These are phyloP conservation scores for Botrytis galanthina DNA, from an alignment of 2,329 filamentous ascomycete species.

Conservation along the genomic window DNA sequence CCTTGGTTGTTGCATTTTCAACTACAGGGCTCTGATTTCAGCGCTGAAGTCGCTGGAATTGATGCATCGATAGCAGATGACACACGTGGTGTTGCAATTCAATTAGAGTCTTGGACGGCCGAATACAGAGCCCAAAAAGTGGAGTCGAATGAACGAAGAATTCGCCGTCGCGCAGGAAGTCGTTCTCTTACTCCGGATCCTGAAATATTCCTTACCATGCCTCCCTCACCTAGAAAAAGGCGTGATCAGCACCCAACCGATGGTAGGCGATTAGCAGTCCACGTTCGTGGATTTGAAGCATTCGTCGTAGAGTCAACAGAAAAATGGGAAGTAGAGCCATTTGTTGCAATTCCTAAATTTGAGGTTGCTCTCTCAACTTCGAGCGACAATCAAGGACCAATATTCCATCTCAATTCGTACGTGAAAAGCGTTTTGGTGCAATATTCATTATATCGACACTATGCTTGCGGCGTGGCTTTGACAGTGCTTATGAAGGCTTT, in stretches of 20 bases:
- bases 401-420: constrained; percentile 83
- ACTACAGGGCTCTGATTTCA: constrained; percentile 84
- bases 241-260: constrained; percentile 57
- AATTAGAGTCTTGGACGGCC: constrained; percentile 81
- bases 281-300: constrained; percentile 80
- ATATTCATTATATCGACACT: constrained; percentile 93
- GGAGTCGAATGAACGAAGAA: constrained; percentile 59
- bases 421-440: constrained; percentile 77
- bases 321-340: constrained; percentile 79
- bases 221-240: constrained; percentile 53
- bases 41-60: constrained; percentile 83
- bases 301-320: constrained; percentile 88
- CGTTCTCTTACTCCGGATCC: constrained; percentile 66
- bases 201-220: constrained; percentile 53
- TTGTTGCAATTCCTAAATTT: constrained; percentile 80
- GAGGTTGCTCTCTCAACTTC: constrained; percentile 82
- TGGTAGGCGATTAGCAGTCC: constrained; percentile 76
- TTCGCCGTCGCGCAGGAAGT: constrained; percentile 68
- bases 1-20: constrained; percentile 81
- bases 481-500: constrained; percentile 74
- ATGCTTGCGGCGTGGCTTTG: constrained; percentile 78
- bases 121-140: constrained; percentile 84
- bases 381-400: constrained; percentile 81
- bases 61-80: constrained; percentile 81
- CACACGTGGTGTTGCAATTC: constrained; percentile 77